Conservation (phyloP, 169 alveolate genomes). For the Plasmodium malariae region DNA sequence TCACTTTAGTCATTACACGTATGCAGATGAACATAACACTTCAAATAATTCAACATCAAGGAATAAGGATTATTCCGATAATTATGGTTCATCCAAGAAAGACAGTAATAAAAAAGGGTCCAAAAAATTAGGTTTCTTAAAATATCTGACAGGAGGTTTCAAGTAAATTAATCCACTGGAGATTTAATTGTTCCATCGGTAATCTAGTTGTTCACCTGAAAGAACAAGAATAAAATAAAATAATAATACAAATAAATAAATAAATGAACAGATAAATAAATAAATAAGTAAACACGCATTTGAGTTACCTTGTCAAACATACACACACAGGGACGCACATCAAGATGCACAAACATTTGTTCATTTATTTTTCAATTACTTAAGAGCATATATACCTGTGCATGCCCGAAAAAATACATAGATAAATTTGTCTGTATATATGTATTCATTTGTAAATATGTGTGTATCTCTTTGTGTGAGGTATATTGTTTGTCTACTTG, state of each 20-base stretch:
- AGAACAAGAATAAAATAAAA: too few species aligned
- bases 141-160: constrained; percentile 37
- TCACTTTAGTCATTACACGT: neutral
- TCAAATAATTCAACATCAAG: constrained; percentile 19
- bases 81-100: constrained; percentile 13
- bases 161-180: constrained; percentile 2
- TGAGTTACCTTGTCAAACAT: constrained; percentile 1
- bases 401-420: neutral
- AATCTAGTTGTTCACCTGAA: too few species aligned
- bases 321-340: neutral
- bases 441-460: neutral
- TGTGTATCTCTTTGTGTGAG: neutral
- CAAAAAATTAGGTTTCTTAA: constrained; percentile 49
- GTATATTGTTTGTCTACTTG: neutral
- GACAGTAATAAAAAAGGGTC: constrained; percentile 30
- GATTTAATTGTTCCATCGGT: neutral
- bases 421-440: neutral
- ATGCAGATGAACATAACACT: constrained; percentile 14
- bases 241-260: too few species aligned
- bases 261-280: neutral
- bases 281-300: too few species aligned
- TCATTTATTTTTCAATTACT: too few species aligned
- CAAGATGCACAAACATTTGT: neutral
- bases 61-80: constrained; percentile 37
- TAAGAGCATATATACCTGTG: neutral